Conservation (phyloP, 1,284 basidiomycete species). For the Taiwanofungus camphoratus region DNA sequence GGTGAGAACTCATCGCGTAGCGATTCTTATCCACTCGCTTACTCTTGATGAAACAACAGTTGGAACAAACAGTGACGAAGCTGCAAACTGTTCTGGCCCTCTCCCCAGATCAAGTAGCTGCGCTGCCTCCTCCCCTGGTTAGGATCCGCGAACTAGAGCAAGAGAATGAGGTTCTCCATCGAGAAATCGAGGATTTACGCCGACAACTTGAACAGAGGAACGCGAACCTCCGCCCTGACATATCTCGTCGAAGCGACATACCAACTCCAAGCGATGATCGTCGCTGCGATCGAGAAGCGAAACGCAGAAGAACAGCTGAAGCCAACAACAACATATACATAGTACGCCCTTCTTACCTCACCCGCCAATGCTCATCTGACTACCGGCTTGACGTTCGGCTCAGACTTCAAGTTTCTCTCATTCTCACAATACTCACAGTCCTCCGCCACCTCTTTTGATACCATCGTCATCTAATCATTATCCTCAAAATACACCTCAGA, state of each 20-base stretch:
- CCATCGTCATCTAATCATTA: slow-evolving; percentile 33
- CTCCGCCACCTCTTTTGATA: slow-evolving; percentile 59
- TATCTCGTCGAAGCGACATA: slow-evolving; percentile 19
- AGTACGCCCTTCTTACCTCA: slow-evolving; percentile 28
- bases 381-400: slow-evolving; percentile 6
- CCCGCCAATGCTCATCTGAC: slow-evolving; percentile 1
- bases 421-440: slow-evolving; percentile 38
- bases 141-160: slow-evolving; percentile 74
- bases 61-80: slow-evolving; percentile 77
- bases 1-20: slow-evolving; percentile 35
- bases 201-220: slow-evolving; percentile 41
- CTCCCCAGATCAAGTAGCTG: slow-evolving; percentile 62
- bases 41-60: slow-evolving; percentile 33
- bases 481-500: slow-evolving; percentile 13
- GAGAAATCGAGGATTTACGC: slow-evolving; percentile 65
- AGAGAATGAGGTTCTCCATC: slow-evolving; percentile 60
- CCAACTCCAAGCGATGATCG: slow-evolving; percentile 21
- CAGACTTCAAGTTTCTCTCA: slow-evolving; percentile 25
- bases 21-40: not conserved
- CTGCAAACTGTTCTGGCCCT: slow-evolving; percentile 67
- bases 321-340: slow-evolving; percentile 57
- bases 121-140: slow-evolving; percentile 60
- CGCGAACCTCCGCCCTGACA: slow-evolving; percentile 25
- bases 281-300: slow-evolving; percentile 55
- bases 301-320: slow-evolving; percentile 45